Evolutionary conservation across 2,329 filamentous ascomycete species (phyloP).

Genomic region (Aspergillus ustus): DNA sequence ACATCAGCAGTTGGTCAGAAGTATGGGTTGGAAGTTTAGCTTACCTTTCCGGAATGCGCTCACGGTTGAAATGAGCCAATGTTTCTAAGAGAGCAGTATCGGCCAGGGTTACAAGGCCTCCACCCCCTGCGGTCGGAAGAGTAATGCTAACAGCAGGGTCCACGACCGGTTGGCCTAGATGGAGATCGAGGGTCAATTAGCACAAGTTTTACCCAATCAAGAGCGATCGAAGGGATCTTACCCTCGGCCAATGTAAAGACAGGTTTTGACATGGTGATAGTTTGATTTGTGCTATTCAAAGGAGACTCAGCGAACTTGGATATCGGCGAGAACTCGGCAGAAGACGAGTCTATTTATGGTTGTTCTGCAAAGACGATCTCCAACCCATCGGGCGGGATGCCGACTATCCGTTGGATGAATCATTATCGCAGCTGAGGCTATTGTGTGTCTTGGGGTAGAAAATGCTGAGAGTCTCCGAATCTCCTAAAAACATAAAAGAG

Average conservation of each 20-base stretch:
- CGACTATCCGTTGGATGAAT: not conserved
- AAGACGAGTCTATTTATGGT: not conserved
- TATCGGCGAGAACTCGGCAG: not conserved
- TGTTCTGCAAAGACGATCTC: not conserved
- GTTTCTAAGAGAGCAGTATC: slow-evolving; percentile 66
- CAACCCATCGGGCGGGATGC: not conserved
- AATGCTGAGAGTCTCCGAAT: not conserved
- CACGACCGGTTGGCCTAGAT: not conserved
- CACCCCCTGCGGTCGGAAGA: slow-evolving; percentile 22
- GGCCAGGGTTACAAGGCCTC: slow-evolving; percentile 54
- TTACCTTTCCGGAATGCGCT: slow-evolving; percentile 63
- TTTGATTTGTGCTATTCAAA: not conserved
- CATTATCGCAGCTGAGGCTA: not conserved
- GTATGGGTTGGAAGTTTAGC: not conserved
- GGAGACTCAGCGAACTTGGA: not conserved
- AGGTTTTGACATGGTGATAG: slow-evolving; percentile 22
- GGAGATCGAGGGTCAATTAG: not conserved
- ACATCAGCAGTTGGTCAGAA: not conserved
- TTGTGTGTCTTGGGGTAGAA: not conserved
- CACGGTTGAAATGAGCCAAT: slow-evolving; percentile 64
- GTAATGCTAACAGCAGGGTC: not conserved
- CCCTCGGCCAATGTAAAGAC: slow-evolving; percentile 35
- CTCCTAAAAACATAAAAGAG: not conserved
- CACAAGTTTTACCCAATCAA: not conserved
- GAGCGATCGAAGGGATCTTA: slow-evolving; percentile 5